Conservation (phyloP, 2,329 filamentous ascomycete species). For the Periglandula ipomoeae region DNA sequence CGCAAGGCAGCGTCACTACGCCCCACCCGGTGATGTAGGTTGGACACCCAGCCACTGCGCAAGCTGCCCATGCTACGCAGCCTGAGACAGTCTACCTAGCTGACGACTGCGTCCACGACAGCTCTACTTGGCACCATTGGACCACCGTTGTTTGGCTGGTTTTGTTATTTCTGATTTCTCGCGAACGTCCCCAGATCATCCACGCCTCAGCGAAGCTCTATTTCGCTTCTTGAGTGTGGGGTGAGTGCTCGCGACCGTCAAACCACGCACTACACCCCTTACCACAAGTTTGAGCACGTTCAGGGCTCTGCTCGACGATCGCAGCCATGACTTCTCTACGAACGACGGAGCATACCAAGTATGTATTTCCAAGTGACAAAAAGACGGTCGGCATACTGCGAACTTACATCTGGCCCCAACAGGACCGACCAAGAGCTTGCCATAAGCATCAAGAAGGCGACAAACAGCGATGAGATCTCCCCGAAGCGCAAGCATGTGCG, state of each 20-base stretch:
- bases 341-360: conserved; percentile 28
- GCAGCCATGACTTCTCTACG: conserved; percentile 22
- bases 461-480: conserved; percentile 57
- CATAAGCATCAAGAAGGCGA: conserved; percentile 63
- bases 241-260: neutral
- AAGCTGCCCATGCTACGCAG: neutral
- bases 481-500: conserved; percentile 88
- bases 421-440: conserved; percentile 61
- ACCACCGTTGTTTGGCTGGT: neutral
- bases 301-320: conserved; percentile 5
- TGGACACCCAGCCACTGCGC: conserved; percentile 3
- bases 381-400: neutral
- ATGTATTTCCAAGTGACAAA: conserved; percentile 7
- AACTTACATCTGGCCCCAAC: neutral
- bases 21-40: conserved; percentile 5
- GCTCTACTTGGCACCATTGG: neutral
- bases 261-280: conserved; percentile 3
- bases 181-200: neutral
- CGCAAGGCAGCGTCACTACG: neutral
- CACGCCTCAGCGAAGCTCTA: neutral
- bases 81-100: neutral
- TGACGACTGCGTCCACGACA: conserved; percentile 1
- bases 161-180: neutral
- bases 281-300: conserved; percentile 2
- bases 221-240: neutral